These are phyloP conservation scores for Patellaria atrata DNA, from an alignment of 495 filamentous ascomycete species.

Conservation along the genomic window DNA sequence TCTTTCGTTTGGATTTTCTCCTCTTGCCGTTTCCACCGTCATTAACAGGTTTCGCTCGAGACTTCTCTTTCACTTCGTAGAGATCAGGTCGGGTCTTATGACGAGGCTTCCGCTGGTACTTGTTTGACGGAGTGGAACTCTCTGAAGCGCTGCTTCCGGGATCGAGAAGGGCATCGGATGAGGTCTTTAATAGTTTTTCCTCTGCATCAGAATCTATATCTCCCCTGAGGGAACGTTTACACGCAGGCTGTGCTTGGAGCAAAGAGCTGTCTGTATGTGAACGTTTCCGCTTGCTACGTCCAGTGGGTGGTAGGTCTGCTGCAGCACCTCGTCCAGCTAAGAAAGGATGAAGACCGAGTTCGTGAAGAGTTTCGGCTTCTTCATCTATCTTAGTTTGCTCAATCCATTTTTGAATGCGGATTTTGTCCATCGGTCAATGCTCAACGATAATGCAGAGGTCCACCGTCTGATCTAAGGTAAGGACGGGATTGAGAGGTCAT, in stretches of 20 bases:
- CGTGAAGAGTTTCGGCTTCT: slow-evolving; percentile 9
- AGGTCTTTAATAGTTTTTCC: slow-evolving; percentile 2
- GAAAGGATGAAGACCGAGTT: slow-evolving; percentile 6
- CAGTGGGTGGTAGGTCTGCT: too few species aligned
- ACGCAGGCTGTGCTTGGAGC: slow-evolving; percentile 11
- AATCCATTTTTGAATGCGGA: slow-evolving; percentile 17
- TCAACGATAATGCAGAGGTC: too few species aligned
- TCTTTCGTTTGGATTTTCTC: slow-evolving; percentile 23
- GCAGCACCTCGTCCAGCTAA: too few species aligned
- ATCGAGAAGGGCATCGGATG: slow-evolving; percentile 5
- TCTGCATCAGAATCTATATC: slow-evolving; percentile 4
- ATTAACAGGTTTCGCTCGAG: too few species aligned
- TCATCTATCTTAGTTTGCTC: slow-evolving; percentile 11
- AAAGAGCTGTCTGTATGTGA: slow-evolving; percentile 26
- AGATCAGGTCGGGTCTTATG: slow-evolving; percentile 24
- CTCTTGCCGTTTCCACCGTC: slow-evolving; percentile 12
- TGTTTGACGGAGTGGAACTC: slow-evolving; percentile 9
- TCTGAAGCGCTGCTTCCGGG: slow-evolving; percentile 5
- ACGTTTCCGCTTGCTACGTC: slow-evolving; percentile 17
- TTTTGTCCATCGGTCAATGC: too few species aligned
- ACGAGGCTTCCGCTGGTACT: slow-evolving; percentile 23
- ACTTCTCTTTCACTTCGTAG: slow-evolving; percentile 35
- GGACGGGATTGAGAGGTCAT: too few species aligned
- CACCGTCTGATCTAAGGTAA: too few species aligned
- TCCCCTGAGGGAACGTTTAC: slow-evolving; percentile 3